Percentiles rank a stretch among this genome's conserved stretches.
Conservation (phyloP, 768 basidiomycete genomes). For the Collybia sp. region DNA sequence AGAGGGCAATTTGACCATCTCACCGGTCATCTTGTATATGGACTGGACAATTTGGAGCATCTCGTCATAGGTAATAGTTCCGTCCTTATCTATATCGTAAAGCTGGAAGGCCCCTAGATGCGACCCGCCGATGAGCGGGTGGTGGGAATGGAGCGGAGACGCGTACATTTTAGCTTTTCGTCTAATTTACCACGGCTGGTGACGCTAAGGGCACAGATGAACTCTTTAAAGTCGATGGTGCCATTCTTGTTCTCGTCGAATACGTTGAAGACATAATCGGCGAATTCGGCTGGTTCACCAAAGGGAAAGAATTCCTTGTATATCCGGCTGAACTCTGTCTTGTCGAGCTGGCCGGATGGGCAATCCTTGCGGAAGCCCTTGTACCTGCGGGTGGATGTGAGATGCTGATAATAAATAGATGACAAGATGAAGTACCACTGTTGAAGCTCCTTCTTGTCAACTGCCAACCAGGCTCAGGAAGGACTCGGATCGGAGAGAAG, state of each 20-base stretch:
- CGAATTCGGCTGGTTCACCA: constrained; percentile 94
- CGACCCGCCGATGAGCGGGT: constrained; percentile 11
- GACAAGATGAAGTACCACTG: constrained; percentile 59
- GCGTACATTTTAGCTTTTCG: constrained; percentile 96
- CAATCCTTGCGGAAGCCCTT: constrained; percentile 99
- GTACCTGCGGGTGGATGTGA: constrained; percentile 58
- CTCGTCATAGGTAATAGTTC: constrained; percentile 96
- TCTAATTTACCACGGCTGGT: constrained; percentile 91
- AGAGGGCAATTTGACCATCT: constrained; percentile 97
- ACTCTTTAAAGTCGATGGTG: constrained; percentile 99
- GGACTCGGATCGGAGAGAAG: constrained; percentile 8
- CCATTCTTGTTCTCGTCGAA: constrained; percentile 95
- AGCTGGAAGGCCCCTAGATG: constrained; percentile 95
- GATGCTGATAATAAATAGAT: constrained; percentile 9
- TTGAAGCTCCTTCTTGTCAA: constrained; percentile 95
- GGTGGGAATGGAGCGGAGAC: constrained; percentile 6
- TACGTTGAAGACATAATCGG: constrained; percentile 98
- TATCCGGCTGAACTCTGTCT: constrained; percentile 92
- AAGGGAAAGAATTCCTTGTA: constrained; percentile 99
- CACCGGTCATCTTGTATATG: constrained; percentile 99
- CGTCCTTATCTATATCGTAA: constrained; percentile 98
- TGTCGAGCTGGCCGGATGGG: constrained; percentile 94
- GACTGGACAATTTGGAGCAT: constrained; percentile 98
- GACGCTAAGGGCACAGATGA: constrained; percentile 95
- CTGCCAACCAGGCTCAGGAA: constrained; percentile 33